Conservation (phyloP, 148 eudicot genomes). For the Fallopia convolvulus region DNA sequence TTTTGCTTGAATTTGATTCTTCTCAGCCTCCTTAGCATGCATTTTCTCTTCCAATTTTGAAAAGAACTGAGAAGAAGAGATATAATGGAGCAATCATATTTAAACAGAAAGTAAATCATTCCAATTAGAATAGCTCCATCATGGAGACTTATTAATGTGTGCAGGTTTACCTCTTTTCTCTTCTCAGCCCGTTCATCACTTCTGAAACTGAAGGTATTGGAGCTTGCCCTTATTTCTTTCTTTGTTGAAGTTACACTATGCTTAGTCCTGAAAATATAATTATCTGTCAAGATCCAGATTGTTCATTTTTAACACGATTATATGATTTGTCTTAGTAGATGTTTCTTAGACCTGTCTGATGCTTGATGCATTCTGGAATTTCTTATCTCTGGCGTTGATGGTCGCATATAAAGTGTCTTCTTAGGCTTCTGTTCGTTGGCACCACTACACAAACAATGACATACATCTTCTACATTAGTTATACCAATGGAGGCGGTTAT, state of each 20-base stretch:
- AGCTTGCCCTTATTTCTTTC: constrained; percentile 14
- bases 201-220: constrained; percentile 12
- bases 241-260: constrained; percentile 18
- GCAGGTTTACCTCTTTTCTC: constrained; percentile 20
- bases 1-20: background rate
- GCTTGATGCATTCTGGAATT: constrained; percentile 24
- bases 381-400: constrained; percentile 24
- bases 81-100: background rate
- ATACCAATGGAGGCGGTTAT: background rate
- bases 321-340: background rate
- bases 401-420: constrained; percentile 19
- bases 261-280: constrained; percentile 25
- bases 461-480: background rate
- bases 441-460: constrained; percentile 12
- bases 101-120: background rate
- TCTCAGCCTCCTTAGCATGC: constrained; percentile 3
- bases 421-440: constrained; percentile 28
- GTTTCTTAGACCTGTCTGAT: constrained; percentile 32
- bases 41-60: constrained; percentile 1
- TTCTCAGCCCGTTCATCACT: constrained; percentile 15
- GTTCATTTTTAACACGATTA: too few species aligned
- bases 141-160: background rate
- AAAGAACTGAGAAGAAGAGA: constrained; percentile 5
- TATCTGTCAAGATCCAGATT: background rate
- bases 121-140: background rate